A percentile compares a stretch with the other conserved stretches of the same genome.
Conservation (phyloP, 352 stramenopile species). For the Phytophthora litchii region DNA sequence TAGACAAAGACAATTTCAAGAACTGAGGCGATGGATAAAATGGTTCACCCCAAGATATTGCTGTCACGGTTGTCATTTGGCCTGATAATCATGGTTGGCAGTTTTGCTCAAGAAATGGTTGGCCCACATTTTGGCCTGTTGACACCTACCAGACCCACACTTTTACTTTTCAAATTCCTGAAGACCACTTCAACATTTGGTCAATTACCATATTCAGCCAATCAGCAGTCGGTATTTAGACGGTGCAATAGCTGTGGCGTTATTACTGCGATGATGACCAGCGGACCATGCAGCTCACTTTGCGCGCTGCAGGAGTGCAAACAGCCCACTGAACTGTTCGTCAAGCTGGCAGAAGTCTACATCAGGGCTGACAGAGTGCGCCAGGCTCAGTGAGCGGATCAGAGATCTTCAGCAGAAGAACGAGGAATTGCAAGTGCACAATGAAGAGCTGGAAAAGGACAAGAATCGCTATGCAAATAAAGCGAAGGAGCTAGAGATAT, state of each 20-base stretch:
- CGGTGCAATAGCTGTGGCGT: too few relatives aligned
- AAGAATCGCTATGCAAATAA: conserved; percentile 4
- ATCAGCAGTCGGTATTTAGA: conserved; percentile 1
- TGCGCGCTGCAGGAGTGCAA: not conserved
- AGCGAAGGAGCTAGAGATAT: conserved; percentile 2
- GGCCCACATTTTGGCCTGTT: too few relatives aligned
- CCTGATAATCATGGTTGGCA: too few relatives aligned
- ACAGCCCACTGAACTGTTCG: conserved; percentile 7
- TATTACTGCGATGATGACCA: not conserved
- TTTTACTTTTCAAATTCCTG: too few relatives aligned
- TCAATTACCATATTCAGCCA: too few relatives aligned
- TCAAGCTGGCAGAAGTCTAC: conserved; percentile 4
- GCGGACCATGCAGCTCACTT: not conserved
- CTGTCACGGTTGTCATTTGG: too few relatives aligned
- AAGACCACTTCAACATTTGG: too few relatives aligned
- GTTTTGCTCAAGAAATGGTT: too few relatives aligned
- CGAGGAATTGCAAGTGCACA: conserved; percentile 4
- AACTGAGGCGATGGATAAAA: too few relatives aligned
- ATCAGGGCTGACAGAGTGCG: not conserved
- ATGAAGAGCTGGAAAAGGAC: conserved; percentile 5
- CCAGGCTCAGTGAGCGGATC: not conserved
- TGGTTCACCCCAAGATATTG: too few relatives aligned
- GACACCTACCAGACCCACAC: too few relatives aligned
- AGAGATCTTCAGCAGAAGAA: conserved; percentile 12
- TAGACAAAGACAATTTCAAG: too few relatives aligned